Conservation (phyloP, 1,284 basidiomycete species). For the Trametes polyzona region DNA sequence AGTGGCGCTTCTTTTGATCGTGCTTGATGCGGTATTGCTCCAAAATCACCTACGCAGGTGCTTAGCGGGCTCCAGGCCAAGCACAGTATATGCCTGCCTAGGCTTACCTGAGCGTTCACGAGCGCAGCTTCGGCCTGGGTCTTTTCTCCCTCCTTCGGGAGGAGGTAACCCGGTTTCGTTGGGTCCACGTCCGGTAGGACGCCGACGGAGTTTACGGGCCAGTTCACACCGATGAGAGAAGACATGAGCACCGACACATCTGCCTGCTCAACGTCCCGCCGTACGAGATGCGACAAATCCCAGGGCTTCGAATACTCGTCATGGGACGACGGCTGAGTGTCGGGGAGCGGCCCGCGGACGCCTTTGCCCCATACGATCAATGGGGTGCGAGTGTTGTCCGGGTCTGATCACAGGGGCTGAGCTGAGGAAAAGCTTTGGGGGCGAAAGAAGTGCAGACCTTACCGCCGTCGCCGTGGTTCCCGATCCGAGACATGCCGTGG, state of each 20-base stretch:
- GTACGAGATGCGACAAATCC: conserved; percentile 56
- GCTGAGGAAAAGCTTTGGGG: neutral
- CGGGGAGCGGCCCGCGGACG: conserved; percentile 65
- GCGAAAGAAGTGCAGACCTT: conserved; percentile 14
- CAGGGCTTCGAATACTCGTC: conserved; percentile 72
- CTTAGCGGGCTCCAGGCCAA: neutral
- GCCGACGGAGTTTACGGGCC: conserved; percentile 80
- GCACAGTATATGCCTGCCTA: neutral
- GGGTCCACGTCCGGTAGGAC: conserved; percentile 72
- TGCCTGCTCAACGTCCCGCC: conserved; percentile 84
- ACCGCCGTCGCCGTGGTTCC: conserved; percentile 92
- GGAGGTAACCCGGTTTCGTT: conserved; percentile 57
- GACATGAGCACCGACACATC: conserved; percentile 85
- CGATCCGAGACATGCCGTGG: conserved; percentile 89
- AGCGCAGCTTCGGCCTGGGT: conserved; percentile 61
- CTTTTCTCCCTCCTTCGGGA: conserved; percentile 39
- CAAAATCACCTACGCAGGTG: conserved; percentile 69
- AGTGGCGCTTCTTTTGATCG: conserved; percentile 59
- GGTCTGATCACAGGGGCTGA: conserved; percentile 51
- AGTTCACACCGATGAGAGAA: conserved; percentile 67
- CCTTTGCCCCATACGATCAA: conserved; percentile 87
- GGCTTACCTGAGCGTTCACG: conserved; percentile 66
- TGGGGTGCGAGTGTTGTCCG: conserved; percentile 87
- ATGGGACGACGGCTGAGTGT: conserved; percentile 59
- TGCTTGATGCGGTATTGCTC: conserved; percentile 86